A percentile compares a stretch with the other conserved stretches of the same genome.
These are phyloP conservation scores for Exophiala dermatitidis DNA, from an alignment of 2,329 filamentous ascomycete genomes.

Conservation along the genomic window DNA sequence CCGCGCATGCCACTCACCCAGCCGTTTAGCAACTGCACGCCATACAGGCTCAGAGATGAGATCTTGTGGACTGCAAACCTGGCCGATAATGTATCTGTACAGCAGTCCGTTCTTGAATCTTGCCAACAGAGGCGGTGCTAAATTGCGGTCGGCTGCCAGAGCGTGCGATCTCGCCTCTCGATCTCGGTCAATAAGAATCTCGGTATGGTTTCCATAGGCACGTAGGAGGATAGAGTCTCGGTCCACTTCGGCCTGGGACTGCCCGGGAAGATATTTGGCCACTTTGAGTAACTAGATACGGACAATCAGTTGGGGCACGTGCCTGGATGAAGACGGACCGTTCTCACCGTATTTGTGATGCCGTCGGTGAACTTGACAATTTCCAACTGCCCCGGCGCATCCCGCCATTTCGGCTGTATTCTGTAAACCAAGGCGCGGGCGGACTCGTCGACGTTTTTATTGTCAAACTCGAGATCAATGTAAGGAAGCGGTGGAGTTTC, in stretches of 20 bases:
- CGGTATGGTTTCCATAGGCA: slow-evolving; percentile 90
- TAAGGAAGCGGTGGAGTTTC: slow-evolving; percentile 27
- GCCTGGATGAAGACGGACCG: slow-evolving; percentile 9
- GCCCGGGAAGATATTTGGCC: slow-evolving; percentile 49
- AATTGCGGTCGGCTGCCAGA: slow-evolving; percentile 70
- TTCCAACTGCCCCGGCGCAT: slow-evolving; percentile 64
- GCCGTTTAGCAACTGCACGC: slow-evolving; percentile 70
- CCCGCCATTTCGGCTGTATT: slow-evolving; percentile 75
- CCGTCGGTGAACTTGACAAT: slow-evolving; percentile 93
- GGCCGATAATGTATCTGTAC: slow-evolving; percentile 81
- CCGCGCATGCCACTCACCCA: slow-evolving; percentile 88
- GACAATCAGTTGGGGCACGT: slow-evolving; percentile 27
- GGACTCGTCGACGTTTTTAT: slow-evolving; percentile 67
- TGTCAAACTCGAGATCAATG: slow-evolving; percentile 73
- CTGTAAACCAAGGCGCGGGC: slow-evolving; percentile 72
- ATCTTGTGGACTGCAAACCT: slow-evolving; percentile 71
- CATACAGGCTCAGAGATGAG: slow-evolving; percentile 69
- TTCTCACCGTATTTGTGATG: slow-evolving; percentile 80
- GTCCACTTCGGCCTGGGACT: slow-evolving; percentile 71
- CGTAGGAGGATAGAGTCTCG: slow-evolving; percentile 78
- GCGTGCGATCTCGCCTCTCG: slow-evolving; percentile 66
- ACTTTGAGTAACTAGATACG: slow-evolving; percentile 45
- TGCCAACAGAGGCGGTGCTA: slow-evolving; percentile 81
- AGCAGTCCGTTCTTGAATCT: slow-evolving; percentile 94
- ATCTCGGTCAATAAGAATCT: slow-evolving; percentile 91